Evolutionary conservation across 192 early-diverging fungal genomes (phyloP), one percentile per base, ranked within the genome.

Genomic region (Coemansia sp.): DNA sequence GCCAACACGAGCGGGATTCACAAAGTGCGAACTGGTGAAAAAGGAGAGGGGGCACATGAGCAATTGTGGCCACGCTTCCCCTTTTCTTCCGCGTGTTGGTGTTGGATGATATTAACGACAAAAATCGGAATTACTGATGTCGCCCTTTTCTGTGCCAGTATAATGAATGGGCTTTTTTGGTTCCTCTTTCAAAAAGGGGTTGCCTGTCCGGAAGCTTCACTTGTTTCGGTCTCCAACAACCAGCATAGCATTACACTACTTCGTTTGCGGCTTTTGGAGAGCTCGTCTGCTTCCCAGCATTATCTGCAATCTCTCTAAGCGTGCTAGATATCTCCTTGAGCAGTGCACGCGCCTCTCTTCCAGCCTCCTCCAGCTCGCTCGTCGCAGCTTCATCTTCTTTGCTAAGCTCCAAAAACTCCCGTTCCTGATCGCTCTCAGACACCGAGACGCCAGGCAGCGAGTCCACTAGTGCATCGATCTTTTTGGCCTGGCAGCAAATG

Each of bases 401-500:
- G 18, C 53, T 59, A 7, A 81, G 73, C 63, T 63, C 57, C 0
- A 18, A 63, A 72, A 81, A 81, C 66, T 81, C 78, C 15, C 45
- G 43, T 46, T 66, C 66, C 43, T 72, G 78, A 20, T 72, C 67
- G 53, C 56, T 59, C 16, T 72, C 70, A 6, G 78, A 65, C 21
- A 60, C 67, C 1, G 68, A 51, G 10, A 72, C 68, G 0, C 73
- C 78, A 0, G 79, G 79, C 37, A 82, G 58, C 18, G 79, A 69
- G 59, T 77, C 74, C 40, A 77, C 65, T 20, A 82, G 71, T 23
- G 71, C 40, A 40, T 82, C 79, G 26, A 77, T 74, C 58, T 77
- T 76, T 58, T 77, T 76, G 3, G 79, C 74, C 59, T 82, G 79
- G 29, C 74, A 58, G 58, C 74, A 76, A 42, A 82, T 82, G 53